phyloP scores from a whole-genome alignment of 768 basidiomycete species.

The Phlebiopsis flavidoalba region DNA sequence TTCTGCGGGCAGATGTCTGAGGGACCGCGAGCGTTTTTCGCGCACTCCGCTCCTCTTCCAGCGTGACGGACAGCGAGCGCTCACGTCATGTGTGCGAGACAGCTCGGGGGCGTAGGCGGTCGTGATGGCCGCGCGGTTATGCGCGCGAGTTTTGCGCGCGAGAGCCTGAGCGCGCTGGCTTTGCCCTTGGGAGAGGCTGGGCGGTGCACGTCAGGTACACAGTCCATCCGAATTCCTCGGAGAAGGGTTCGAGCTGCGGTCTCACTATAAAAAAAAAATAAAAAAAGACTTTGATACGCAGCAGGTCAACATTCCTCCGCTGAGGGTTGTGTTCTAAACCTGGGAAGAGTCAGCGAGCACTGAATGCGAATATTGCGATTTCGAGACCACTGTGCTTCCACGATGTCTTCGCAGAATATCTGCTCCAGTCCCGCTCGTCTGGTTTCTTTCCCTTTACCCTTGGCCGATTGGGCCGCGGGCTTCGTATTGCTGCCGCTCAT shows the following conservation, averaged over 20 bases:
- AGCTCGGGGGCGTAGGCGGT: slow-evolving; percentile 16
- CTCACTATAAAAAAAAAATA: too few relatives aligned
- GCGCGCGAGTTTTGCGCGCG: slow-evolving; percentile 7
- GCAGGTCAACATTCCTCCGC: slow-evolving; percentile 50
- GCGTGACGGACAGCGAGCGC: slow-evolving; percentile 54
- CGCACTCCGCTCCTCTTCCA: slow-evolving; percentile 62
- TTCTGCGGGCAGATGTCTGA: slow-evolving; percentile 37
- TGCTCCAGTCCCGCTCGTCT: slow-evolving; percentile 63
- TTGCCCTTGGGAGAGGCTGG: slow-evolving; percentile 15
- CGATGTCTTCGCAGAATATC: slow-evolving; percentile 58
- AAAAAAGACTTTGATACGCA: slow-evolving; percentile 69
- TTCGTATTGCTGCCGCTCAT: not conserved
- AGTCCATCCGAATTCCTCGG: slow-evolving; percentile 34
- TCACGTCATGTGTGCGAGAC: slow-evolving; percentile 19
- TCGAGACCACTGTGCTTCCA: slow-evolving; percentile 53
- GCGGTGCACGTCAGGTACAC: slow-evolving; percentile 8
- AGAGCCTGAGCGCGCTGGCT: slow-evolving; percentile 10
- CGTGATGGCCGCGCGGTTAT: not conserved
- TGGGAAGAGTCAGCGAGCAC: slow-evolving; percentile 1
- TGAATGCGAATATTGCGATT: not conserved
- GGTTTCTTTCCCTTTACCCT: slow-evolving; percentile 15
- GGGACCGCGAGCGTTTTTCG: slow-evolving; percentile 30
- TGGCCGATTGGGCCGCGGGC: slow-evolving; percentile 16
- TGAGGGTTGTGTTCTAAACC: slow-evolving; percentile 22
- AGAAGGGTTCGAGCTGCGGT: slow-evolving; percentile 56